A percentile compares a stretch with the other conserved stretches of the same genome.
phyloP scores from a whole-genome alignment of 1,139 yeast genomes.

The Diutina rugosa region DNA sequence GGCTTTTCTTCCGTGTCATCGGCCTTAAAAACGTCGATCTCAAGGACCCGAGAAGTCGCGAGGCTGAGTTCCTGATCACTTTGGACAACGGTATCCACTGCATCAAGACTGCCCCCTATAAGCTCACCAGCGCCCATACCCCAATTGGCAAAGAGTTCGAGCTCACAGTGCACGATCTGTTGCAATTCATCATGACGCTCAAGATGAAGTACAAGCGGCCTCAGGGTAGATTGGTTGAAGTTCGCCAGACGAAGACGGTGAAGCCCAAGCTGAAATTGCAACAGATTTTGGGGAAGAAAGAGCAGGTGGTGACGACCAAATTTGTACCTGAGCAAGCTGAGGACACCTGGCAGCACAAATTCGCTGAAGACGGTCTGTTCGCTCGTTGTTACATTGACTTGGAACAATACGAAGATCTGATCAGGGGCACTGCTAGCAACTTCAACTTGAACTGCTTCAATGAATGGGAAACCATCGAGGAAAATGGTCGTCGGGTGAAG shows the following conservation, averaged over 20 bases:
- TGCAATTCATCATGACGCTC: conserved; percentile 64
- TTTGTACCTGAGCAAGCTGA: conserved; percentile 36
- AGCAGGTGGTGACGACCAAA: conserved; percentile 37
- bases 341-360: conserved; percentile 44
- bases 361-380: conserved; percentile 83
- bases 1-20: conserved; percentile 56
- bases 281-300: conserved; percentile 37
- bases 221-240: conserved; percentile 40
- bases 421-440: conserved; percentile 39
- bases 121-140: conserved; percentile 27
- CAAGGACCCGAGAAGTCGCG: conserved; percentile 40
- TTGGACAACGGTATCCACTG: conserved; percentile 88
- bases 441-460: conserved; percentile 56
- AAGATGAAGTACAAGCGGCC: conserved; percentile 51
- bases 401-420: conserved; percentile 40
- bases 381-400: conserved; percentile 63
- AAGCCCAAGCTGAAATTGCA: conserved; percentile 33
- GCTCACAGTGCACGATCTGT: conserved; percentile 49
- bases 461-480: conserved; percentile 55
- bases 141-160: conserved; percentile 75
- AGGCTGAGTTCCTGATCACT: conserved; percentile 56
- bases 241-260: conserved; percentile 38
- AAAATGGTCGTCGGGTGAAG: conserved; percentile 8
- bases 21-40: conserved; percentile 45
- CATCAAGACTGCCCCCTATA: conserved; percentile 57